Base-by-base conservation (phyloP, 495 filamentous ascomycete genomes). In the Haplographium delicatum region DNA sequence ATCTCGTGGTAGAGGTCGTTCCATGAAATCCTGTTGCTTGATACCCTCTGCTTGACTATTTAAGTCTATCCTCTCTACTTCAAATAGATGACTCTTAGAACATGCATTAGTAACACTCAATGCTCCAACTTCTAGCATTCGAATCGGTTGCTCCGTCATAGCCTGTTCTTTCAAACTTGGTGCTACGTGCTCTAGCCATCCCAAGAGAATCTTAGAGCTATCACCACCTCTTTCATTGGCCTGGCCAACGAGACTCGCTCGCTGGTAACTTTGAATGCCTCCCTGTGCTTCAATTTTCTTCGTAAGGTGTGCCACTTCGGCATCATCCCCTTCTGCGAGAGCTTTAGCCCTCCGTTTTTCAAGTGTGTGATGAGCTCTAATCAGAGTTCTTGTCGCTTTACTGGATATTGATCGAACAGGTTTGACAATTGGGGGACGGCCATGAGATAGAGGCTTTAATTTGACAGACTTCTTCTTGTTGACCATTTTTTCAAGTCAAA, bases 1-100 rank as follows among this genome's bases (percentile, higher is more conserved):
- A 42, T 68, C 59, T 6, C 43, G 46, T 0, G 91, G 91, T 15
- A 93, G 66, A 5, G 90, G 86, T 27, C 88, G 73, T 61, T 87
- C 69, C 91, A 99, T 97, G 59, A 99, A 97, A 66, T 99, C 88
- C 62, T 97, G 90, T 62, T 89, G 75, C 51, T 79, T 58, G 51
- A 99, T 97, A 2, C 80, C 82, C 0, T 83, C 73, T 44, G 82
- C 81, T 56, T 91, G 89, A 43, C 89, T 89, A 67, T 91, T 84
- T 34, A 99, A 71, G 67, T 99, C 93, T 63, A 99, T 97, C 44
- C 90, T 76, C 46, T 83, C 82, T 34, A 96, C 79, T 39, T 85
- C 76, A 61, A 96, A 85, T 34, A 76, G 53, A 2, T 67, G 65
- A 39, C 83, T 85, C 58, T 74, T 78, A 0, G 90, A 89, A 63